These are phyloP conservation scores for Ogataea kodamae DNA, from an alignment of 805 yeast genomes.

Conservation along the genomic window DNA sequence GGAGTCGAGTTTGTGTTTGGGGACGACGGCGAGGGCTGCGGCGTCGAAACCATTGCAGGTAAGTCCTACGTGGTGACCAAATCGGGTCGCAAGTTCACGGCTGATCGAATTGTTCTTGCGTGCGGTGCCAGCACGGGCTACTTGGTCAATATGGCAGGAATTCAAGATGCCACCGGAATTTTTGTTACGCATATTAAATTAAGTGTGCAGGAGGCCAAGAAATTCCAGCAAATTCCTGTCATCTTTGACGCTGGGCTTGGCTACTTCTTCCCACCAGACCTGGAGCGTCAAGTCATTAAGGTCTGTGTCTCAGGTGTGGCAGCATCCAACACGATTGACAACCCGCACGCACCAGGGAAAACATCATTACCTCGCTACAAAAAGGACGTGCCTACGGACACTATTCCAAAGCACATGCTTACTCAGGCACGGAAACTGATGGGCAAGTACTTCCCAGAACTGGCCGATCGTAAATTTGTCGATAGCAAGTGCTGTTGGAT, in stretches of 20 bases:
- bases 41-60: conserved; percentile 11
- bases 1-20: conserved; percentile 39
- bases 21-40: conserved; percentile 25
- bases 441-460: conserved; percentile 37
- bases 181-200: conserved; percentile 39
- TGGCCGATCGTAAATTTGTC: conserved; percentile 32
- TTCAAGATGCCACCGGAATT: conserved; percentile 39
- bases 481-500: conserved; percentile 38
- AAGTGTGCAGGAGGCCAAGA: conserved; percentile 34
- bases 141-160: conserved; percentile 31
- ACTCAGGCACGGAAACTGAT: conserved; percentile 31
- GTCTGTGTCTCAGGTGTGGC: conserved; percentile 38
- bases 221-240: conserved; percentile 38
- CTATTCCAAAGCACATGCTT: conserved; percentile 35
- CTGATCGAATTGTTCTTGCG: conserved; percentile 35
- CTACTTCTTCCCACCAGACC: conserved; percentile 49
- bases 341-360: conserved; percentile 18
- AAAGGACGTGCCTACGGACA: conserved; percentile 31
- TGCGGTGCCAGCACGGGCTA: conserved; percentile 41
- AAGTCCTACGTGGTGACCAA: conserved; percentile 23
- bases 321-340: conserved; percentile 22
- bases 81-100: conserved; percentile 31
- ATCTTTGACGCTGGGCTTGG: conserved; percentile 44
- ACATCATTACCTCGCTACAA: conserved; percentile 39
- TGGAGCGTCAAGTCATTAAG: conserved; percentile 34